A percentile compares a stretch with the other conserved stretches of the same genome.
Evolutionary conservation across 2,329 filamentous ascomycete species (phyloP).

Genomic region (Lojkania enalia): DNA sequence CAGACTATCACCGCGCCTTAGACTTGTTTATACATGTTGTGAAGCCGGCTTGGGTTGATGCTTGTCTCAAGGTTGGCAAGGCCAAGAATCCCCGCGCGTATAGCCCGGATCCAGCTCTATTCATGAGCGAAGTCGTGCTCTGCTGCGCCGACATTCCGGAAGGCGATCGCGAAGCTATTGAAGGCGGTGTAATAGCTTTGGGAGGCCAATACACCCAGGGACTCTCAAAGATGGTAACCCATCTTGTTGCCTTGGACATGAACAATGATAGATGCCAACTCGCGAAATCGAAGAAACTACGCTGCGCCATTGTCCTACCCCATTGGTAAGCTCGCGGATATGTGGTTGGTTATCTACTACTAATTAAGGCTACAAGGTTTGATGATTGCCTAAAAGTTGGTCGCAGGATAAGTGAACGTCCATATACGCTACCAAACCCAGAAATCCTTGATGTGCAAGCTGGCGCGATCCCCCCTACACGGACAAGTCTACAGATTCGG

Average conservation of each 20-base stretch:
- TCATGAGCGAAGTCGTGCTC: constrained; percentile 83
- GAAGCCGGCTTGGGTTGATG: constrained; percentile 76
- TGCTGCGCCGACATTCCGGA: constrained; percentile 82
- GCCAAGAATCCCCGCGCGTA: constrained; percentile 79
- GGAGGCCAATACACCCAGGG: constrained; percentile 78
- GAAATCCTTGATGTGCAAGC: constrained; percentile 64
- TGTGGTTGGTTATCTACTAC: background rate
- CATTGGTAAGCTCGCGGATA: constrained; percentile 72
- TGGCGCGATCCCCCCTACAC: constrained; percentile 48
- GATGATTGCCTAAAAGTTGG: constrained; percentile 94
- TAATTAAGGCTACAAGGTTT: constrained; percentile 66
- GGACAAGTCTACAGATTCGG: constrained; percentile 47
- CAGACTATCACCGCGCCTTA: constrained; percentile 75
- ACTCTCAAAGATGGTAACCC: constrained; percentile 76
- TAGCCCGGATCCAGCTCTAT: constrained; percentile 87
- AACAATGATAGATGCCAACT: constrained; percentile 72
- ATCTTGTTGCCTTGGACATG: constrained; percentile 80
- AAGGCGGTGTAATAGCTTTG: constrained; percentile 84
- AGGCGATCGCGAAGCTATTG: constrained; percentile 88
- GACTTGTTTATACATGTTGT: constrained; percentile 83
- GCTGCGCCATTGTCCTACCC: constrained; percentile 83
- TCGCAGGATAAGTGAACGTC: constrained; percentile 83
- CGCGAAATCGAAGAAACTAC: constrained; percentile 66
- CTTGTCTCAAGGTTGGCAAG: constrained; percentile 70
- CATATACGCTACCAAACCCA: constrained; percentile 83